Percentiles rank a stretch among this genome's conserved stretches.
phyloP scores from a whole-genome alignment of 306 rosid genomes.

The Prunus mongolica region DNA sequence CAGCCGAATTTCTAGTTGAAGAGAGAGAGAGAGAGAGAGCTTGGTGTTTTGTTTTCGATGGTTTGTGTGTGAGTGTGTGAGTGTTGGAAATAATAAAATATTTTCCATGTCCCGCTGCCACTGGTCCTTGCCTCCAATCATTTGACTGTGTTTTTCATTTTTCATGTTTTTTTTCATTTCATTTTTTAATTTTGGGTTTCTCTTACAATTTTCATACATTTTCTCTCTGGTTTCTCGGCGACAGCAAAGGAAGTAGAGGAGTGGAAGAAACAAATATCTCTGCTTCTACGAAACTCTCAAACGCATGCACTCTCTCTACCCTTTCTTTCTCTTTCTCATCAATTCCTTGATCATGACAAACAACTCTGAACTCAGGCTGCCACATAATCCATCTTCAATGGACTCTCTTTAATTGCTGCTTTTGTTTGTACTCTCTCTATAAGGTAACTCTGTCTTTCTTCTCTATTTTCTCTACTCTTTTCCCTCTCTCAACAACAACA shows the following conservation, averaged over 20 bases:
- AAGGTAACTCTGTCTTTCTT: conserved; percentile 19
- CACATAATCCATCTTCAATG: conserved; percentile 29
- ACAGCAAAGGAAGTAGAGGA: conserved; percentile 74
- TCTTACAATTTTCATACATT: conserved; percentile 3
- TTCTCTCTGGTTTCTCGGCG: conserved; percentile 72
- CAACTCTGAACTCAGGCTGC: conserved; percentile 14
- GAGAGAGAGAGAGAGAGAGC: neutral
- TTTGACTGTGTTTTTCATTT: conserved; percentile 28
- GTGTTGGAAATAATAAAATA: neutral
- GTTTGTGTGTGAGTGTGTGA: neutral
- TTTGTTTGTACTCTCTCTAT: neutral
- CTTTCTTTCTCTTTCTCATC: neutral
- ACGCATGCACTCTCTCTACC: neutral
- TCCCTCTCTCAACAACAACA: conserved; percentile 2
- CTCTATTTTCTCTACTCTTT: neutral
- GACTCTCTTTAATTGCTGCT: conserved; percentile 25
- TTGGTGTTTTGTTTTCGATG: neutral
- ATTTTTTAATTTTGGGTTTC: neutral
- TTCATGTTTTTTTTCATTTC: neutral
- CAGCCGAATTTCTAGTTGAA: conserved; percentile 25
- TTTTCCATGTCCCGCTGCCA: conserved; percentile 24
- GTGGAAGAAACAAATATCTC: conserved; percentile 78
- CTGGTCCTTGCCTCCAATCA: conserved; percentile 71
- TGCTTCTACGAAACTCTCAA: conserved; percentile 80
- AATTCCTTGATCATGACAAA: conserved; percentile 35